Evolutionary conservation across 2,329 filamentous ascomycete genomes (phyloP), one percentile per base, ranked within the genome.

Genomic region (Fusarium graminum): DNA sequence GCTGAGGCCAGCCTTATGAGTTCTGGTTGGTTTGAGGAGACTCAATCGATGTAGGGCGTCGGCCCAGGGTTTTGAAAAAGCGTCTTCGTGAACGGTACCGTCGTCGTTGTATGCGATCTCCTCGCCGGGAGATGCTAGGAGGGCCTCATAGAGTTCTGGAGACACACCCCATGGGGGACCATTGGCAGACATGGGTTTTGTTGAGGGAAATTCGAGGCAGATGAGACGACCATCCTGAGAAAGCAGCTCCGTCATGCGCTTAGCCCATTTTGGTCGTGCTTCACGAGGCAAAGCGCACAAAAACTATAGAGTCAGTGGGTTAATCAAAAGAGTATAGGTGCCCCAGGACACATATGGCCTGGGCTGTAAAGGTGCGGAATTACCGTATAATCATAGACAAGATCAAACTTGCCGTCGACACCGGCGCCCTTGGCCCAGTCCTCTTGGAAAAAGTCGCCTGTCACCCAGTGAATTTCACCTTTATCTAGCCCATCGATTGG

Each of bases 191-290:
- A 89, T 84, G 40, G 87, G 83, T 75, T 94, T 95, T 63, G 86
- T 84, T 2, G 90, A 88, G 11, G 93, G 93, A 75, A 91, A 96
- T 75, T 97, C 92, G 63, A 97, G 84, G 77, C 87, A 89, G 50
- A 90, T 74, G 26, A 90, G 79, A 36, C 82, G 79, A 22, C 86
- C 86, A 25, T 69, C 74, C 7, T 80, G 80, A 19, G 77, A 68
- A 29, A 90, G 78, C 38, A 89, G 79, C 38, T 82, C 74, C 14
- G 78, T 70, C 76, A 86, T 85, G 53, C 85, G 79, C 53, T 75
- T 75, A 13, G 86, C 83, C 87, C 87, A 90, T 19, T 73, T 74
- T 4, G 82, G 79, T 19, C 87, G 82, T 51, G 82, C 76, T 3
- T 79, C 75, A 2, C 82, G 83, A n/a, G 85, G 85, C 1, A 90